phyloP scores from a whole-genome alignment of 257 asterid genomes.

The Ligustrum vulgare region DNA sequence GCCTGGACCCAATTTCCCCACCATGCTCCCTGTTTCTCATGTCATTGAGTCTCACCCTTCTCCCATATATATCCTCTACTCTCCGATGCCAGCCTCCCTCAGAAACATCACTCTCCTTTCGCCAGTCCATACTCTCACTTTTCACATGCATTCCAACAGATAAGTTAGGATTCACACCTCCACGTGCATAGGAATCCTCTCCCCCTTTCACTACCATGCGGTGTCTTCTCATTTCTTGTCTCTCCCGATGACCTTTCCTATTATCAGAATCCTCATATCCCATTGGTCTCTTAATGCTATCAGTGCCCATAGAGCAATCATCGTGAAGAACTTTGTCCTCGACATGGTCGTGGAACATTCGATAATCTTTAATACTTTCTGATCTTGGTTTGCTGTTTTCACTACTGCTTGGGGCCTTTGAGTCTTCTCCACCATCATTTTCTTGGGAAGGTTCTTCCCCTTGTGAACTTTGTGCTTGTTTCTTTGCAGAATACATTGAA shows the following conservation, averaged over 20 bases:
- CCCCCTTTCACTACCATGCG: conserved; percentile 47
- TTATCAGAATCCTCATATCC: conserved; percentile 48
- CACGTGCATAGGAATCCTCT: conserved; percentile 57
- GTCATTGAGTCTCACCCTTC: conserved; percentile 63
- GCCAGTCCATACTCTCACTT: conserved; percentile 53
- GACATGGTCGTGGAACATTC: conserved; percentile 42
- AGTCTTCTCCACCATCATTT: conserved; percentile 59
- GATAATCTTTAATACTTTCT: conserved; percentile 64
- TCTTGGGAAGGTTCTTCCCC: conserved; percentile 55
- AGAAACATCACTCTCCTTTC: conserved; percentile 62
- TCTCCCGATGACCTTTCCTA: conserved; percentile 55
- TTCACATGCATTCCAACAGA: conserved; percentile 43
- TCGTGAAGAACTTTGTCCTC: conserved; percentile 74
- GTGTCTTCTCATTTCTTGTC: conserved; percentile 58
- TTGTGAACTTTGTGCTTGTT: no score
- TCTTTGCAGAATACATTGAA: background rate
- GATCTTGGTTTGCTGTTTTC: conserved; percentile 78
- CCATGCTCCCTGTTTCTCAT: conserved; percentile 59
- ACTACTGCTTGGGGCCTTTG: conserved; percentile 61
- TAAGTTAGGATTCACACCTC: conserved; percentile 52
- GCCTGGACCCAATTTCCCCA: conserved; percentile 59
- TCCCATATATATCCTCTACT: conserved; percentile 60
- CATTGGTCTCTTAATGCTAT: conserved; percentile 38
- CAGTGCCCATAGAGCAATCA: conserved; percentile 40
- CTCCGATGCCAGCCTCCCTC: conserved; percentile 67